phyloP scores from a whole-genome alignment of 805 yeast species.

The Wilhelminamyces savonicus region DNA sequence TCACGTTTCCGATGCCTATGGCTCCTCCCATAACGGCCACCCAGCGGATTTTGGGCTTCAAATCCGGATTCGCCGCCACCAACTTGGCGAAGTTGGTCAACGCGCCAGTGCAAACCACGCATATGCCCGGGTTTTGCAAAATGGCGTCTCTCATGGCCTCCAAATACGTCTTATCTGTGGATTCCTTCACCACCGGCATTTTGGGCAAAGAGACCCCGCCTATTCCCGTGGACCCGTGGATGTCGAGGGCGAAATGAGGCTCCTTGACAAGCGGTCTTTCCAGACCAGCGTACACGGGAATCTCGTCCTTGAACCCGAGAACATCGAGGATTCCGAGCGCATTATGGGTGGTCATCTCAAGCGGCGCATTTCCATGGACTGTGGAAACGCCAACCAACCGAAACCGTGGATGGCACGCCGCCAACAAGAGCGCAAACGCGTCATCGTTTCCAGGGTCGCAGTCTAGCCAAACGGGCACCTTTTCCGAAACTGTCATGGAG shows the following conservation, averaged over 20 bases:
- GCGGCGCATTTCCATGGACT: slow-evolving; percentile 65
- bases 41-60: slow-evolving; percentile 40
- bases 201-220: slow-evolving; percentile 67
- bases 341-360: slow-evolving; percentile 61
- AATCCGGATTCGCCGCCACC: slow-evolving; percentile 48
- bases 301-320: slow-evolving; percentile 29
- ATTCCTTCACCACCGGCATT: slow-evolving; percentile 24
- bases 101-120: slow-evolving; percentile 71
- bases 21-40: slow-evolving; percentile 79
- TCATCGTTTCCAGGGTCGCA: slow-evolving; percentile 95
- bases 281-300: slow-evolving; percentile 67
- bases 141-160: slow-evolving; percentile 40
- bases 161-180: slow-evolving; percentile 19
- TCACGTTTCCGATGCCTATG: slow-evolving; percentile 43
- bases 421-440: slow-evolving; percentile 64
- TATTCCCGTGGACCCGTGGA: slow-evolving; percentile 72
- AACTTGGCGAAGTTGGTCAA: slow-evolving; percentile 65
- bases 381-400: slow-evolving; percentile 66
- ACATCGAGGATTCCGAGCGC: slow-evolving; percentile 63
- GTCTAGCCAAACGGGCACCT: slow-evolving; percentile 73
- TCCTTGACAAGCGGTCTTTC: slow-evolving; percentile 47
- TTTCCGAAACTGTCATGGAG: not conserved
- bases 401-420: slow-evolving; percentile 54
- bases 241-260: slow-evolving; percentile 49
- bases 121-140: slow-evolving; percentile 37